Percentiles rank a stretch among this genome's conserved stretches.
These are phyloP conservation scores for Beauveria asiatica DNA, from an alignment of 2,329 filamentous ascomycete species.

Conservation along the genomic window DNA sequence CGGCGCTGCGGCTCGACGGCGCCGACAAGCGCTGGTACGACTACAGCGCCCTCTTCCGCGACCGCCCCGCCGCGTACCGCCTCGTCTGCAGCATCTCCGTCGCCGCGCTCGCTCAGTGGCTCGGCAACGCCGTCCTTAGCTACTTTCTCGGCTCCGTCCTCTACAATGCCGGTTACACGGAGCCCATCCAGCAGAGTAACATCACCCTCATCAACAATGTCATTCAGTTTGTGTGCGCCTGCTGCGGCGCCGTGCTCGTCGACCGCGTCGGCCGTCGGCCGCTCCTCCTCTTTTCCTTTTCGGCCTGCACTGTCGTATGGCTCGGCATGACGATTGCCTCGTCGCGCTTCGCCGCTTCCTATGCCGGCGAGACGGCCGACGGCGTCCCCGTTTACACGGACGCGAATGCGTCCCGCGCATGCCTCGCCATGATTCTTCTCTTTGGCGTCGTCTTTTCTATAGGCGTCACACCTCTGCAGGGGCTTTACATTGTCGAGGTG, in stretches of 20 bases:
- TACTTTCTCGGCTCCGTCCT: constrained; percentile 40
- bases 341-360: constrained; percentile 26
- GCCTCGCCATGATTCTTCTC: constrained; percentile 42
- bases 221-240: constrained; percentile 34
- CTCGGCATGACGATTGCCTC: constrained; percentile 41
- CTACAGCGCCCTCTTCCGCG: constrained; percentile 35
- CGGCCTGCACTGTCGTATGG: constrained; percentile 40
- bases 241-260: constrained; percentile 21
- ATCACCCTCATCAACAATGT: constrained; percentile 37
- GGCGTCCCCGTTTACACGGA: constrained; percentile 21
- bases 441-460: constrained; percentile 44
- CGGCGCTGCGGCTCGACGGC: constrained; percentile 35
- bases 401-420: constrained; percentile 31
- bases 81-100: constrained; percentile 33
- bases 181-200: constrained; percentile 31
- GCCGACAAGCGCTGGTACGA: constrained; percentile 41
- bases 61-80: constrained; percentile 32
- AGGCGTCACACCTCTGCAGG: constrained; percentile 26
- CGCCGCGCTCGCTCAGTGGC: constrained; percentile 34
- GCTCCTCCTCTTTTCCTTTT: constrained; percentile 42
- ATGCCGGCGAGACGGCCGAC: constrained; percentile 19
- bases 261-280: constrained; percentile 39
- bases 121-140: constrained; percentile 29
- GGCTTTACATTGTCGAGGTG: constrained; percentile 44
- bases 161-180: constrained; percentile 35